Percentiles rank a stretch among this genome's conserved stretches.
Conservation (phyloP, 176 grass and related monocot species). For the Avena atlantica region DNA sequence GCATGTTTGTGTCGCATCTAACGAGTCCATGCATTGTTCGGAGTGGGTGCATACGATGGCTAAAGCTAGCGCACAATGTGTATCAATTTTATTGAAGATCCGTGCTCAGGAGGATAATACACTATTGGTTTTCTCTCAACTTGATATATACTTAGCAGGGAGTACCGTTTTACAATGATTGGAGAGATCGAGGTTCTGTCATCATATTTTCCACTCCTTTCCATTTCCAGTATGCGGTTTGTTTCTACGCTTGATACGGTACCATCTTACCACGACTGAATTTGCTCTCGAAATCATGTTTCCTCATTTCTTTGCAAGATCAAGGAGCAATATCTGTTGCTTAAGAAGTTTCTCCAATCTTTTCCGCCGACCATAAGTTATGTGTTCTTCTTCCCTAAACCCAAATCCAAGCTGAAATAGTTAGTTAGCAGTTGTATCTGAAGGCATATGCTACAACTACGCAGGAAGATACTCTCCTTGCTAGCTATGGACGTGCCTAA, state of each 20-base stretch:
- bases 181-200: neutral
- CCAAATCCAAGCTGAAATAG: neutral
- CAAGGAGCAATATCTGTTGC: neutral
- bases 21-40: neutral
- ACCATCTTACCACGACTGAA: slow-evolving; percentile 11
- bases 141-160: neutral
- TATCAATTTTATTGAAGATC: neutral
- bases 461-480: neutral
- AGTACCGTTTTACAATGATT: slow-evolving; percentile 16
- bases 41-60: neutral
- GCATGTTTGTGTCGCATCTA: neutral
- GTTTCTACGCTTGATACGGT: neutral
- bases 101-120: neutral
- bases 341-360: neutral
- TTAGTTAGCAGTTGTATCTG: neutral
- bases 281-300: neutral
- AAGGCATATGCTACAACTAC: slow-evolving; percentile 13
- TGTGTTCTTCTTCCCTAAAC: neutral
- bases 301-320: slow-evolving; percentile 17
- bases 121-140: neutral
- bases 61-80: neutral
- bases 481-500: slow-evolving; percentile 9
- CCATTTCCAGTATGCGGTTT: too few relatives aligned
- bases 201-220: neutral
- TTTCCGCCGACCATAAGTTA: neutral